phyloP scores from a whole-genome alignment of 2,329 filamentous ascomycete species.

The Bipolaris zeicola region DNA sequence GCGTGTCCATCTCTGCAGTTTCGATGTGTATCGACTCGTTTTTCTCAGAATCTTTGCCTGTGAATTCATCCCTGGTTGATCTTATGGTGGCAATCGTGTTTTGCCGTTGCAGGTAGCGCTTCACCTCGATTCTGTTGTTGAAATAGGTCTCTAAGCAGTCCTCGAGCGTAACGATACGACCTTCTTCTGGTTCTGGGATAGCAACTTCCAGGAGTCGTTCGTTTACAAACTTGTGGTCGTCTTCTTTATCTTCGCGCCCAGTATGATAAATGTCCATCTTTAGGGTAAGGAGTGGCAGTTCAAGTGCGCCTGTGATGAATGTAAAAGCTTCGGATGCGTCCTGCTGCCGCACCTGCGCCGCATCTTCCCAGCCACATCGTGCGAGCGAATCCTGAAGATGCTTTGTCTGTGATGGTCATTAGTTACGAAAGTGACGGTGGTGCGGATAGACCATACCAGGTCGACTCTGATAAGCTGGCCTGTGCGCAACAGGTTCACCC shows the following conservation, averaged over 20 bases:
- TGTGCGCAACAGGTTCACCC: constrained; percentile 89
- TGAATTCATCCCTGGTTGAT: constrained; percentile 33
- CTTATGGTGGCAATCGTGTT: constrained; percentile 61
- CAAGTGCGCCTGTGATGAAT: constrained; percentile 88
- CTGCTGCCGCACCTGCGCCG: constrained; percentile 78
- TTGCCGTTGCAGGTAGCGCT: constrained; percentile 70
- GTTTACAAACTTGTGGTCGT: constrained; percentile 94
- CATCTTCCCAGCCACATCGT: constrained; percentile 88
- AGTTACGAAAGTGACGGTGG: neutral
- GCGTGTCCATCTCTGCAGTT: constrained; percentile 47
- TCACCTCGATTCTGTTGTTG: constrained; percentile 90
- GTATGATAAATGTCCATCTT: constrained; percentile 96
- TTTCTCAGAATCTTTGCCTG: constrained; percentile 42
- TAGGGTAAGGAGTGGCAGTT: constrained; percentile 83
- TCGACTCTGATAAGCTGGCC: constrained; percentile 86
- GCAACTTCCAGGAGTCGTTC: constrained; percentile 90
- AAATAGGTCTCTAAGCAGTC: constrained; percentile 94
- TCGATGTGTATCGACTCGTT: constrained; percentile 52
- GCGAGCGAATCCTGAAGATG: constrained; percentile 81
- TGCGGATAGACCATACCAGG: constrained; percentile 62
- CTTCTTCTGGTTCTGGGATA: constrained; percentile 74
- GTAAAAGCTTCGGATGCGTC: constrained; percentile 95
- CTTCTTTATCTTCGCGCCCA: constrained; percentile 78
- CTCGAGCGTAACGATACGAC: constrained; percentile 77
- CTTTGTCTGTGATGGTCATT: constrained; percentile 65